A percentile compares a stretch with the other conserved stretches of the same genome.
phyloP scores from a whole-genome alignment of 2,329 filamentous ascomycete species.

The Xylariales sp. region DNA sequence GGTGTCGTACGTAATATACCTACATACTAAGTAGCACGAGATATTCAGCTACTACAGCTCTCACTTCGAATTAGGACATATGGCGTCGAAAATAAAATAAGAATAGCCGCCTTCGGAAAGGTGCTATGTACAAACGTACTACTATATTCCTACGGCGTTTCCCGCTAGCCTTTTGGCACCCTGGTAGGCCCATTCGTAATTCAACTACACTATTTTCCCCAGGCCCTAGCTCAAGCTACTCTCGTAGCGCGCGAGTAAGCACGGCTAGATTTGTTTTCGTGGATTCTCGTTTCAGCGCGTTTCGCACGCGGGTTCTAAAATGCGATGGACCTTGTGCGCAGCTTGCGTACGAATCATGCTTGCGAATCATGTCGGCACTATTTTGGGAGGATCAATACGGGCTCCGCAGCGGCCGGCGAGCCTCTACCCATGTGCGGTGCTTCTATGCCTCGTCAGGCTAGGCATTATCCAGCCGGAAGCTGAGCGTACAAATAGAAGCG shows the following conservation, averaged over 20 bases:
- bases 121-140: neutral
- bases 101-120: neutral
- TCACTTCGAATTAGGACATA: neutral
- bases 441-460: neutral
- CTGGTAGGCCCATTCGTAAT: neutral
- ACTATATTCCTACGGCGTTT: neutral
- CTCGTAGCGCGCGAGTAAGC: neutral
- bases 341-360: constrained; percentile 14
- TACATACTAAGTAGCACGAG: no score
- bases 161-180: neutral
- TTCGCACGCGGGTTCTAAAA: neutral
- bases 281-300: neutral
- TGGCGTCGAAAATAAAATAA: neutral
- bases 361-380: constrained; percentile 5
- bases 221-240: neutral
- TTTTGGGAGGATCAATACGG: neutral
- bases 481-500: neutral
- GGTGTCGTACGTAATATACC: neutral
- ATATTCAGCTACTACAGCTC: neutral
- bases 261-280: neutral
- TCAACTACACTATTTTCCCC: neutral
- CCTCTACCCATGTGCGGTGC: neutral
- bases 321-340: constrained; percentile 3
- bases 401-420: neutral
- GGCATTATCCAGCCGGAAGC: neutral